phyloP scores from a whole-genome alignment of 2,329 filamentous ascomycete genomes.

The Aureobasidium lini region DNA sequence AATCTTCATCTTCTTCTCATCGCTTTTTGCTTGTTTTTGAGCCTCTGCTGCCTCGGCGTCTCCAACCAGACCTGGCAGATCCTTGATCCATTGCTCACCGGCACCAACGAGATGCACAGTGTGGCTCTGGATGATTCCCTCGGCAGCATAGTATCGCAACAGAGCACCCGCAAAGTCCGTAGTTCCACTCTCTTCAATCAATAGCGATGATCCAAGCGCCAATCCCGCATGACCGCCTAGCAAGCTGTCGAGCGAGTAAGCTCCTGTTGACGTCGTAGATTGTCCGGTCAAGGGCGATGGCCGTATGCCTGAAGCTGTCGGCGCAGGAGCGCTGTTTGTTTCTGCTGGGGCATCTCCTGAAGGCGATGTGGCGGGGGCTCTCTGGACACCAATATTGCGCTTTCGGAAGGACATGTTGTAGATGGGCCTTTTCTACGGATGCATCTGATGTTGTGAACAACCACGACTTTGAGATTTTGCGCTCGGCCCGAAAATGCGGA shows the following conservation, averaged over 20 bases:
- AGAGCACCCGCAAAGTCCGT: conserved; percentile 87
- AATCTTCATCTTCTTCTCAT: conserved; percentile 86
- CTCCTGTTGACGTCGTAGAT: conserved; percentile 84
- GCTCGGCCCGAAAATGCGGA: neutral
- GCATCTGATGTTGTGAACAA: neutral
- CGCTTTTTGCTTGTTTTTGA: conserved; percentile 32
- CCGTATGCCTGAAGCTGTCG: conserved; percentile 50
- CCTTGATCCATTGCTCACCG: conserved; percentile 70
- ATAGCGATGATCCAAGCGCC: conserved; percentile 68
- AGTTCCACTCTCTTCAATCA: conserved; percentile 83
- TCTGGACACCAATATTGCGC: conserved; percentile 46
- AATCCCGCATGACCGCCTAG: conserved; percentile 82
- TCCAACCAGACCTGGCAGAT: conserved; percentile 66
- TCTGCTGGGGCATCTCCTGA: conserved; percentile 16
- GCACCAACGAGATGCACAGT: conserved; percentile 77
- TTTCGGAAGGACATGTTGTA: conserved; percentile 58
- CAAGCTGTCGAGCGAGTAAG: conserved; percentile 73
- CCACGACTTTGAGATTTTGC: neutral
- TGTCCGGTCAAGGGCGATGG: conserved; percentile 86
- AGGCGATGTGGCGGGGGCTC: neutral
- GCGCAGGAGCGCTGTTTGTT: neutral
- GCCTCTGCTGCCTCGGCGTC: conserved; percentile 35
- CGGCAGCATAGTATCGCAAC: conserved; percentile 81
- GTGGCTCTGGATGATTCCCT: conserved; percentile 88
- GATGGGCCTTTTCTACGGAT: neutral